Base-by-base conservation (phyloP, 805 yeast genomes). In the Pichia sporocuriosa region DNA sequence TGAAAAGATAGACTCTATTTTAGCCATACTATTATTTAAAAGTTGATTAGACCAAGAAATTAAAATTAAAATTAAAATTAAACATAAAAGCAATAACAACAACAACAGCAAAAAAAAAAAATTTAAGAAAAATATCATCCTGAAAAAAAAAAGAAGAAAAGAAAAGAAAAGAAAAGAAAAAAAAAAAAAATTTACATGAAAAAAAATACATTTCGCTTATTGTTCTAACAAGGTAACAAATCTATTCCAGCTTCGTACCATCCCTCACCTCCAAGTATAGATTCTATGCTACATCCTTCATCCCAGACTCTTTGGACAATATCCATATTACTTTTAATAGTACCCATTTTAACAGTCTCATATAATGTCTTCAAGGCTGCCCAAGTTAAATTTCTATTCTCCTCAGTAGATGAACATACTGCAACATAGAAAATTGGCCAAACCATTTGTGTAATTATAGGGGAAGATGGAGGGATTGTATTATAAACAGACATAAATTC, bases 371-470 rank as follows among this genome's bases (percentile, higher is more conserved):
- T 66, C 62, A 72, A 65, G 48, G 58, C 68, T 17, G 44, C 40
- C 35, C 51, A 52, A 27, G 72, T 45, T 9, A 45, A 44, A 1
- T 42, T 33, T 38, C 68, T 51, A 35, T 70, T 72, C 12, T 49
- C 56, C 0, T 40, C 51, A 0, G 65, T 58, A 11, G 52, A 50
- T 40, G 75, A 68, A 43, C 67, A 68, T 37, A 77, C 62, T 4
- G 70, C 74, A 30, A 76, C 60, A 13, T 71, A 71, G 51, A 70
- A 73, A 2, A 75, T 62, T 0, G 81, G 81, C 81, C 81, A 76
- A 4, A 76, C 79, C 81, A 76, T 76, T 50, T 76, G 81, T 4
- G 79, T 74, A 5, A 72, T 70, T 16, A 68, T 56, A 1, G 80
- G 77, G 2, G 75, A 66, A 5, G 54, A 52, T 2, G 70, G 55